Evolutionary conservation across 805 yeast genomes (phyloP).

Genomic region (Zygotorulaspora danielsina): DNA sequence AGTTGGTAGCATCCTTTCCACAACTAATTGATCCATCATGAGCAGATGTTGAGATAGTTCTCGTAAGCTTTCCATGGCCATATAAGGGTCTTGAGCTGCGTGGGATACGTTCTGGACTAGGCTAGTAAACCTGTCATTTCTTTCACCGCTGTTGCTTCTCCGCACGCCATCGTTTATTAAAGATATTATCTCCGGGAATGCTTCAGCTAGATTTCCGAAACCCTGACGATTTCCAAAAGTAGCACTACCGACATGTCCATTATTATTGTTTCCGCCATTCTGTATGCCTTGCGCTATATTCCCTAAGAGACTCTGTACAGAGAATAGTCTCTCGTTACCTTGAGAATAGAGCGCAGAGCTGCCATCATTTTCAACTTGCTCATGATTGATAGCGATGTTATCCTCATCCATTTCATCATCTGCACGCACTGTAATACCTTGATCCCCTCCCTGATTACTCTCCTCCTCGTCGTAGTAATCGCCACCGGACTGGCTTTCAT

Average conservation of each 20-base stretch:
- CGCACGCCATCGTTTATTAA: constrained; percentile 30
- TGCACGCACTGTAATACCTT: constrained; percentile 21
- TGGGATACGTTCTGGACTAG: constrained; percentile 29
- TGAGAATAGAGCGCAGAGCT: constrained; percentile 24
- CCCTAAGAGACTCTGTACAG: constrained; percentile 18
- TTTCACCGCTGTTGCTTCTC: constrained; percentile 13
- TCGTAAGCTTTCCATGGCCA: constrained; percentile 59
- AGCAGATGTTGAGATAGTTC: constrained; percentile 60
- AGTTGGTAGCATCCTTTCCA: constrained; percentile 62
- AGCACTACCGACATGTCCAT: constrained; percentile 2
- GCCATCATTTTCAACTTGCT: constrained; percentile 24
- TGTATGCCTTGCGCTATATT: constrained; percentile 13
- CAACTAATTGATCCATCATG: constrained; percentile 61
- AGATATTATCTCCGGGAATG: constrained; percentile 40
- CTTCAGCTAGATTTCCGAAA: constrained; percentile 27
- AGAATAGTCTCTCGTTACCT: constrained; percentile 6
- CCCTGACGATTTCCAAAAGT: constrained; percentile 19
- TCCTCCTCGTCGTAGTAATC: constrained; percentile 18
- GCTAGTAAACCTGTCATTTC: constrained; percentile 23
- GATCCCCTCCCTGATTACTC: constrained; percentile 24
- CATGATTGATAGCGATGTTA: too few relatives aligned
- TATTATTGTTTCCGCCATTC: constrained; percentile 3
- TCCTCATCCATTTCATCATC: constrained; percentile 31
- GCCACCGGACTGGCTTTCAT: constrained; percentile 8
- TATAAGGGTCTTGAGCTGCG: constrained; percentile 49